Conservation (phyloP, 2,329 filamentous ascomycete genomes). For the Neophaeococcomyces aloes region DNA sequence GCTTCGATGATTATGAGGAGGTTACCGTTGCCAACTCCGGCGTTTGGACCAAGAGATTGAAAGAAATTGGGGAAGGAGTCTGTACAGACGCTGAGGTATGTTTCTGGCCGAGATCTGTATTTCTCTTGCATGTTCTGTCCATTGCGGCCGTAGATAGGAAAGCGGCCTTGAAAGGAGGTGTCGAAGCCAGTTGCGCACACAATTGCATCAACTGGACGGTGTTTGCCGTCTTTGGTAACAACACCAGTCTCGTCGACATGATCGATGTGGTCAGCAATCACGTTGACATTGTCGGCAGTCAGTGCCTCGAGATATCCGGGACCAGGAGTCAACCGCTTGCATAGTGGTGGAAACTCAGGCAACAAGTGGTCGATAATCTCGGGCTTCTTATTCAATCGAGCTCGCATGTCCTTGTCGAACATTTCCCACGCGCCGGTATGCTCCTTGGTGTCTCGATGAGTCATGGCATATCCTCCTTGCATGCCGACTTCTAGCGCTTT, state of each 20-base stretch:
- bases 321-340: constrained; percentile 37
- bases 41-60: constrained; percentile 26
- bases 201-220: constrained; percentile 27
- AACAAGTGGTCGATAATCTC: constrained; percentile 29
- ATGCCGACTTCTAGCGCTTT: constrained; percentile 26
- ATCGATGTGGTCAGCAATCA: constrained; percentile 12
- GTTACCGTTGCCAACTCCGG: constrained; percentile 24
- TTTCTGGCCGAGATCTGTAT: constrained; percentile 25
- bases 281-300: constrained; percentile 21
- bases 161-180: constrained; percentile 28
- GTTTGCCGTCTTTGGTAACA: constrained; percentile 23
- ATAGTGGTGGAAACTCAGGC: constrained; percentile 32
- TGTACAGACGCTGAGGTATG: constrained; percentile 27
- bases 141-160: constrained; percentile 27
- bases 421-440: constrained; percentile 11
- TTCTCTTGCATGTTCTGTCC: constrained; percentile 21
- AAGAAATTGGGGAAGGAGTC: constrained; percentile 29
- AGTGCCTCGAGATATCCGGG: constrained; percentile 29
- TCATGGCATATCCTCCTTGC: constrained; percentile 21
- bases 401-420: constrained; percentile 18
- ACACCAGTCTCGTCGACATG: constrained; percentile 18
- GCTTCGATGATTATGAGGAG: constrained; percentile 20
- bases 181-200: constrained; percentile 33
- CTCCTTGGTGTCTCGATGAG: constrained; percentile 16
- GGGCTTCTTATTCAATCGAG: constrained; percentile 24